These are phyloP conservation scores for Byssothecium circinans DNA, from an alignment of 2,329 filamentous ascomycete genomes.

Conservation along the genomic window DNA sequence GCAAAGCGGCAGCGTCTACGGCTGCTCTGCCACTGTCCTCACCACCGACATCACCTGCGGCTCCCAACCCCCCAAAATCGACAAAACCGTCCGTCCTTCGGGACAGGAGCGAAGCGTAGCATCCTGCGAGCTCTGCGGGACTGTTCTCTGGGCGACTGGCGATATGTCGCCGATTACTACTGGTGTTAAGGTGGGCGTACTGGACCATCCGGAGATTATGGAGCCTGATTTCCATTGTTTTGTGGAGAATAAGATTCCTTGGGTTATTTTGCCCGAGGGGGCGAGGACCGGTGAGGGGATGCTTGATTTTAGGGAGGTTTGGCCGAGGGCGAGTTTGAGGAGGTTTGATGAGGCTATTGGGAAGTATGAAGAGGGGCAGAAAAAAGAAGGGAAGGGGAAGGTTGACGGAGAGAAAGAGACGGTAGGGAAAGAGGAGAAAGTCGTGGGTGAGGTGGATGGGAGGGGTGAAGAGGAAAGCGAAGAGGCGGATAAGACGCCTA, in stretches of 20 bases:
- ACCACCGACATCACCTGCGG: slow-evolving; percentile 23
- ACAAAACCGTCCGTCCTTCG: background rate
- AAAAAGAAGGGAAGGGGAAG: slow-evolving; percentile 6
- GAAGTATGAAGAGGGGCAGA: slow-evolving; percentile 4
- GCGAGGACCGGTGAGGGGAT: slow-evolving; percentile 18
- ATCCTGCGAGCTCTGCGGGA: slow-evolving; percentile 26
- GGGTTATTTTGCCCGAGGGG: slow-evolving; percentile 28
- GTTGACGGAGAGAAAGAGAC: background rate
- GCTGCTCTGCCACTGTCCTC: slow-evolving; percentile 27
- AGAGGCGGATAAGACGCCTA: slow-evolving; percentile 33
- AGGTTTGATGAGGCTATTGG: slow-evolving; percentile 22
- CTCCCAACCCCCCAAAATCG: slow-evolving; percentile 9
- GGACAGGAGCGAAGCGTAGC: slow-evolving; percentile 4
- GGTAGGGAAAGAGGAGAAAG: slow-evolving; percentile 1
- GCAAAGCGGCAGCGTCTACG: slow-evolving; percentile 26
- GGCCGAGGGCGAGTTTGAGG: slow-evolving; percentile 34
- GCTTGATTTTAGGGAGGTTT: slow-evolving; percentile 15
- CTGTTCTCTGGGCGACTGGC: slow-evolving; percentile 23
- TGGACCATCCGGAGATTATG: slow-evolving; percentile 33
- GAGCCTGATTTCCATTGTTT: slow-evolving; percentile 35
- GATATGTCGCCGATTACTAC: slow-evolving; percentile 8
- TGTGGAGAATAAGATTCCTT: slow-evolving; percentile 32
- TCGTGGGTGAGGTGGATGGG: background rate
- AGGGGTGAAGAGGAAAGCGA: slow-evolving; percentile 8
- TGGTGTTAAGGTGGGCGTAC: slow-evolving; percentile 26